Percentiles rank a stretch among this genome's conserved stretches.
These are phyloP conservation scores for Melampsora abietis-canadensis DNA, from an alignment of 1,284 basidiomycete genomes.

Conservation along the genomic window DNA sequence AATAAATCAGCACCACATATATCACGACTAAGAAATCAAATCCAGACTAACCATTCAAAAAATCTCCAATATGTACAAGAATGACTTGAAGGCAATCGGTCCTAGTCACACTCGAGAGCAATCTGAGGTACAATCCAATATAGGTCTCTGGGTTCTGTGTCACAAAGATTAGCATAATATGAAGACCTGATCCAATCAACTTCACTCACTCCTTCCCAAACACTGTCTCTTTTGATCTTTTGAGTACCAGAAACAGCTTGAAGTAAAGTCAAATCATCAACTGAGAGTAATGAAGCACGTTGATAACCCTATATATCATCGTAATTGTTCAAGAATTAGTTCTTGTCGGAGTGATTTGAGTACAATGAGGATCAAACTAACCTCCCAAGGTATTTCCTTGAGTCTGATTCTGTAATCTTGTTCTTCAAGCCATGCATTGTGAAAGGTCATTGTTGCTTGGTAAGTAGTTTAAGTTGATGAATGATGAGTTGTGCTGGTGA, in stretches of 20 bases:
- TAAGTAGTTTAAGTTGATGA: neutral
- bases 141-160: conserved; percentile 66
- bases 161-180: neutral
- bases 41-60: conserved; percentile 63
- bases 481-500: neutral
- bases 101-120: conserved; percentile 86
- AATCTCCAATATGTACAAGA: conserved; percentile 84
- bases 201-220: conserved; percentile 31
- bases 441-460: conserved; percentile 55
- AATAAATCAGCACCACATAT: neutral
- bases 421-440: conserved; percentile 82
- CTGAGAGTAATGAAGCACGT: conserved; percentile 82
- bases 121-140: conserved; percentile 79
- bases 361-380: neutral
- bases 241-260: conserved; percentile 65
- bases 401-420: conserved; percentile 78
- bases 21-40: neutral
- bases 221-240: conserved; percentile 17
- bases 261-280: conserved; percentile 83
- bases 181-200: neutral
- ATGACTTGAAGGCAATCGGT: conserved; percentile 92
- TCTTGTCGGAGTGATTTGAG: neutral
- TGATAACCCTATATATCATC: conserved; percentile 68
- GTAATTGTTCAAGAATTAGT: neutral
- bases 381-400: conserved; percentile 90